phyloP scores from a whole-genome alignment of 352 stramenopile genomes.

The Discostella stelligera region DNA sequence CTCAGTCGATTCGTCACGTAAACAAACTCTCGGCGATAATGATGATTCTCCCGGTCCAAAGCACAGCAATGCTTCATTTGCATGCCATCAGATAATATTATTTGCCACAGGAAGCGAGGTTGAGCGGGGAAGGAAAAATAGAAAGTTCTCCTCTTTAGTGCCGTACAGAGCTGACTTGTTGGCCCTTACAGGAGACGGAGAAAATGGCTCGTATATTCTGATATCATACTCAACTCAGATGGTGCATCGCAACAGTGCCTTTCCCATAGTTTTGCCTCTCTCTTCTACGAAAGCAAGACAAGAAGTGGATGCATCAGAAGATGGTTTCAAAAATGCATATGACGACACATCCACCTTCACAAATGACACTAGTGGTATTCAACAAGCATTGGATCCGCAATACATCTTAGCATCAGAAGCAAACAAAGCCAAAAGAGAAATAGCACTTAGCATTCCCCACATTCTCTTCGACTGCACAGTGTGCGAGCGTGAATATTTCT shows the following conservation, averaged over 20 bases:
- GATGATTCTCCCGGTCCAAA: not conserved
- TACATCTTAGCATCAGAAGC: conserved; percentile 58
- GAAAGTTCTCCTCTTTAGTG: conserved; percentile 32
- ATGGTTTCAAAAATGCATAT: conserved; percentile 42
- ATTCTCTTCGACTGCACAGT: conserved; percentile 61
- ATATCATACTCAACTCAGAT: conserved; percentile 16
- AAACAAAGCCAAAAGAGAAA: conserved; percentile 42
- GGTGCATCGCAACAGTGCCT: conserved; percentile 22
- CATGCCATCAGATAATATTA: conserved; percentile 25
- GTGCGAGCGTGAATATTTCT: conserved; percentile 41
- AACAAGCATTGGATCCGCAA: conserved; percentile 54
- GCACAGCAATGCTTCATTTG: conserved; percentile 31
- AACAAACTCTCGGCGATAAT: conserved; percentile 11
- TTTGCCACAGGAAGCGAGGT: conserved; percentile 38
- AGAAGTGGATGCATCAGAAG: conserved; percentile 70
- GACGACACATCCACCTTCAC: conserved; percentile 8
- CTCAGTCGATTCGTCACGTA: conserved; percentile 29
- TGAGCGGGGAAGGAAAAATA: conserved; percentile 19
- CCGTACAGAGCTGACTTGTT: conserved; percentile 41
- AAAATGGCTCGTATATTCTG: conserved; percentile 20
- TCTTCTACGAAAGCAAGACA: conserved; percentile 75
- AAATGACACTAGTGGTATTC: conserved; percentile 7
- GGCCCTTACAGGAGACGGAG: conserved; percentile 28
- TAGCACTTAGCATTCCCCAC: conserved; percentile 57
- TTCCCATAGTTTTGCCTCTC: conserved; percentile 66